Evolutionary conservation across 305 asterid genomes (phyloP).

Genomic region (Fraxinus paxiana): DNA sequence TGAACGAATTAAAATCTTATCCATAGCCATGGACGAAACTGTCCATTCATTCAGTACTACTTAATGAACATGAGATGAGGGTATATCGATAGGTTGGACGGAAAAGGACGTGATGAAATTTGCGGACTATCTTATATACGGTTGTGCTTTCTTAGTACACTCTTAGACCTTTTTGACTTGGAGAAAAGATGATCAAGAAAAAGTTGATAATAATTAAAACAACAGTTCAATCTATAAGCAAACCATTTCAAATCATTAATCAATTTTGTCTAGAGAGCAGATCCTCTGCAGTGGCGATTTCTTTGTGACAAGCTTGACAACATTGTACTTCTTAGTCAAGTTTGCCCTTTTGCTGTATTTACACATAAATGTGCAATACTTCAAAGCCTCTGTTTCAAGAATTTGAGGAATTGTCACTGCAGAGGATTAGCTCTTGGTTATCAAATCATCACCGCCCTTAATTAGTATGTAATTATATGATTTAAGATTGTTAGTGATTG

Average conservation of each 20-base stretch:
- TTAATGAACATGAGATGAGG: background rate
- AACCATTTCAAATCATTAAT: slow-evolving; percentile 23
- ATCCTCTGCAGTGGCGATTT: slow-evolving; percentile 20
- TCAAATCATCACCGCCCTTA: slow-evolving; percentile 33
- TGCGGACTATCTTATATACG: background rate
- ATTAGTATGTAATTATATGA: slow-evolving; percentile 15
- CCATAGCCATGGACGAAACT: background rate
- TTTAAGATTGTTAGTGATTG: background rate
- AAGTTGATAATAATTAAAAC: slow-evolving; percentile 20
- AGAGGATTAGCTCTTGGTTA: slow-evolving; percentile 9
- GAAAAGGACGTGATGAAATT: background rate
- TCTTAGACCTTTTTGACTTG: slow-evolving; percentile 31
- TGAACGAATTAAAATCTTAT: background rate
- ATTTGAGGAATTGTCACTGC: background rate
- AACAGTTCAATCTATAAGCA: slow-evolving; percentile 24
- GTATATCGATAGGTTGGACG: background rate
- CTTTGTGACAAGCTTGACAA: background rate
- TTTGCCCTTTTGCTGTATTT: background rate
- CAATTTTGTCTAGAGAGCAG: slow-evolving; percentile 20
- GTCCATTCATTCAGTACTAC: background rate
- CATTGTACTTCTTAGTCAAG: slow-evolving; percentile 23
- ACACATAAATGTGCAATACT: slow-evolving; percentile 16
- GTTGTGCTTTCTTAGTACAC: slow-evolving; percentile 24
- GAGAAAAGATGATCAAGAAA: background rate
- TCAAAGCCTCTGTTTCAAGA: background rate